Percentiles rank a stretch among this genome's conserved stretches.
Evolutionary conservation across 768 basidiomycete genomes (phyloP).

Genomic region (Boletus eberwhitei): DNA sequence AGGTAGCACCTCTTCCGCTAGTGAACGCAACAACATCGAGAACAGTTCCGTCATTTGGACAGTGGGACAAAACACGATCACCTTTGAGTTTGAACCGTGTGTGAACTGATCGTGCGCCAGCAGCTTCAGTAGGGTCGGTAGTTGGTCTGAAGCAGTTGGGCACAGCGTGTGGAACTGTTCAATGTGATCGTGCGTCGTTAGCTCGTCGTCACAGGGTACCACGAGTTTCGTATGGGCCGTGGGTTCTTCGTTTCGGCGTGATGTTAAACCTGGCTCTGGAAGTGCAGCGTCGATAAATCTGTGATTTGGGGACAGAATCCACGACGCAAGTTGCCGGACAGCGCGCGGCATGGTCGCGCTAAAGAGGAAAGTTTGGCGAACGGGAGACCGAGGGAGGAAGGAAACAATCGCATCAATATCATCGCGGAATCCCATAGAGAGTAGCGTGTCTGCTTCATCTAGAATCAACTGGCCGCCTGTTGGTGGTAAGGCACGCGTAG

Average conservation of each 20-base stretch:
- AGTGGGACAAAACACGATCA: constrained; percentile 81
- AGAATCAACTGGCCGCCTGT: constrained; percentile 64
- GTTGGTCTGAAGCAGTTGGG: constrained; percentile 57
- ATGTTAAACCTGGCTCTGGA: constrained; percentile 41
- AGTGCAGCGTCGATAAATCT: constrained; percentile 71
- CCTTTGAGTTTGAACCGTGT: constrained; percentile 64
- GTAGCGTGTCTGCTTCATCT: constrained; percentile 88
- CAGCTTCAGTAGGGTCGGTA: constrained; percentile 76
- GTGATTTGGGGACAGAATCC: constrained; percentile 58
- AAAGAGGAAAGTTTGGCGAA: constrained; percentile 90
- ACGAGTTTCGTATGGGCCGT: not conserved
- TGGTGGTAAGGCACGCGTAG: not conserved
- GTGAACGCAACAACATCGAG: constrained; percentile 54
- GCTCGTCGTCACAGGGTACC: constrained; percentile 6
- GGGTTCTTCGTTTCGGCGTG: not conserved
- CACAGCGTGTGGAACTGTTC: constrained; percentile 82
- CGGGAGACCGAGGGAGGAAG: constrained; percentile 55
- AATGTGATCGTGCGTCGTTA: constrained; percentile 67
- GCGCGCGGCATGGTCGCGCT: constrained; percentile 78
- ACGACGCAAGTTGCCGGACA: constrained; percentile 67
- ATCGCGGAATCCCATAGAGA: constrained; percentile 90
- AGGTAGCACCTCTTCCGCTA: constrained; percentile 46
- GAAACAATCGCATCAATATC: constrained; percentile 74
- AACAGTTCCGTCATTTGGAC: constrained; percentile 82
- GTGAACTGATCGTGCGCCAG: constrained; percentile 85